phyloP scores from a whole-genome alignment of 179 eudicot species.

The Amaranthus tricolor region DNA sequence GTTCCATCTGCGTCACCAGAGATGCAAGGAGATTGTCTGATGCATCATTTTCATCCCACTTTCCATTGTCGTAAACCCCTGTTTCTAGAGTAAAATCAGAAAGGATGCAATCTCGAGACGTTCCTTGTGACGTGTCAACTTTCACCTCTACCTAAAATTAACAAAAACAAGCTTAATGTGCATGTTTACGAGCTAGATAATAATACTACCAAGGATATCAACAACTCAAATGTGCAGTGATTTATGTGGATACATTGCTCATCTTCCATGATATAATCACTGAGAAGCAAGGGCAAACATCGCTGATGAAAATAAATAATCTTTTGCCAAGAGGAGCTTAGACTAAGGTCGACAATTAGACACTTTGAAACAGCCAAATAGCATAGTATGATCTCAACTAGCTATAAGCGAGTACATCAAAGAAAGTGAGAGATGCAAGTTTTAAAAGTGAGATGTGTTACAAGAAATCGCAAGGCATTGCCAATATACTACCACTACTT shows the following conservation, averaged over 20 bases:
- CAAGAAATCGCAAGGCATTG: neutral
- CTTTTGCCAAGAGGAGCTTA: neutral
- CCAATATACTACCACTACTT: neutral
- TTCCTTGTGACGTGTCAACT: slow-evolving; percentile 58
- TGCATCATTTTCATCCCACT: slow-evolving; percentile 41
- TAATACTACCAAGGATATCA: neutral
- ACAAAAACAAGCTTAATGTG: neutral
- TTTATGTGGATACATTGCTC: neutral
- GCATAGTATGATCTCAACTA: neutral
- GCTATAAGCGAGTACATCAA: neutral
- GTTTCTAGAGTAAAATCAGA: slow-evolving; percentile 65
- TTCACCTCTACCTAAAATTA: slow-evolving; percentile 79
- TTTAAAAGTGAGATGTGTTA: neutral
- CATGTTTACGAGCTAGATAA: neutral
- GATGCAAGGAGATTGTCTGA: slow-evolving; percentile 50
- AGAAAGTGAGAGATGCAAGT: neutral
- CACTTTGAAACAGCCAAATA: neutral
- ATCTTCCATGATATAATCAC: neutral
- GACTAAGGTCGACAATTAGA: neutral
- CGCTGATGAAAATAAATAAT: neutral
- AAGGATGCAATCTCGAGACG: slow-evolving; percentile 41
- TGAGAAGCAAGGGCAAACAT: neutral
- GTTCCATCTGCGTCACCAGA: slow-evolving; percentile 52
- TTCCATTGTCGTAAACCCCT: slow-evolving; percentile 58
- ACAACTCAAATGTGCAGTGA: neutral